A percentile compares a stretch with the other conserved stretches of the same genome.
These are phyloP conservation scores for Carpinus viminea DNA, from an alignment of 306 rosid species.

Conservation along the genomic window DNA sequence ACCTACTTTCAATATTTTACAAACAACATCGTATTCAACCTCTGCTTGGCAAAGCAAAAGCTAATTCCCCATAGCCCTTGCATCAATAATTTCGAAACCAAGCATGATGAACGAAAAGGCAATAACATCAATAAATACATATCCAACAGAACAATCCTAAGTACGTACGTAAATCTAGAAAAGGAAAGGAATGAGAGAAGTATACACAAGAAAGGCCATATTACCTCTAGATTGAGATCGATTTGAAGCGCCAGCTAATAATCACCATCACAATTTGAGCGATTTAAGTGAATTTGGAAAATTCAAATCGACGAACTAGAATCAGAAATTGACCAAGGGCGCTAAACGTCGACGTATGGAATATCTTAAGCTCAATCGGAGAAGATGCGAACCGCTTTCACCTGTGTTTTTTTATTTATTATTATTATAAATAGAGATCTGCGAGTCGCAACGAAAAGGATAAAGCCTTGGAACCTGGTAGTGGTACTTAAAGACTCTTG, in stretches of 20 bases:
- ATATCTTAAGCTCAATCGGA: too few species aligned
- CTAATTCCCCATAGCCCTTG: background rate
- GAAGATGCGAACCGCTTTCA: background rate
- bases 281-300: background rate
- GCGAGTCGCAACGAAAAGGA: too few species aligned
- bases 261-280: background rate
- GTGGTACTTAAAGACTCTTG: background rate
- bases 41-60: background rate
- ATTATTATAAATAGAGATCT: background rate
- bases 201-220: background rate
- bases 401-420: background rate
- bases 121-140: background rate
- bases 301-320: background rate
- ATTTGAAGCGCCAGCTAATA: background rate
- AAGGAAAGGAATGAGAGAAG: background rate
- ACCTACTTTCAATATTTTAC: background rate
- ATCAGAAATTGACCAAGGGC: background rate
- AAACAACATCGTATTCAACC: background rate
- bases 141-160: background rate
- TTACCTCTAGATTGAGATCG: conserved; percentile 21
- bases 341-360: background rate
- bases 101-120: background rate
- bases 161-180: background rate
- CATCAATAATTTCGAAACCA: background rate
- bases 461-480: background rate